These are phyloP conservation scores for Penicillium hesseltinei DNA, from an alignment of 2,329 filamentous ascomycete species.

Conservation along the genomic window DNA sequence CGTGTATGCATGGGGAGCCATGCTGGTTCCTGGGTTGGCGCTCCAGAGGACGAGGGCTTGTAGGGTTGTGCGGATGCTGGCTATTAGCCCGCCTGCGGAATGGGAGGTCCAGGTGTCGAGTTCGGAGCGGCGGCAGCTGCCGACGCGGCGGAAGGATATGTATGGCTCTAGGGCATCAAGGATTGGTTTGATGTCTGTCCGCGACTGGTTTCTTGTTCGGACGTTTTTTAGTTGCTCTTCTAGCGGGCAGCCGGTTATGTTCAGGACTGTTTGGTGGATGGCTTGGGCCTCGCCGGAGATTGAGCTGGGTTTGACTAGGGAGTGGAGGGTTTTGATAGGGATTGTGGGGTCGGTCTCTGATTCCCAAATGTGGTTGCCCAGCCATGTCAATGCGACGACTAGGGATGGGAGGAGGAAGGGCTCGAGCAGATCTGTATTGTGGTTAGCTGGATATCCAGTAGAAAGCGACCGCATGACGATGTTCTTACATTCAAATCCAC, in stretches of 20 bases:
- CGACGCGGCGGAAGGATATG: slow-evolving; percentile 51
- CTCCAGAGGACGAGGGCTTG: slow-evolving; percentile 56
- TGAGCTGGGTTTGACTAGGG: slow-evolving; percentile 56
- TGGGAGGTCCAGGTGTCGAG: slow-evolving; percentile 53
- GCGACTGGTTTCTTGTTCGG: slow-evolving; percentile 48
- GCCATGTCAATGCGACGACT: slow-evolving; percentile 59
- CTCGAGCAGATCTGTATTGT: slow-evolving; percentile 55
- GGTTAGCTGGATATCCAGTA: slow-evolving; percentile 1
- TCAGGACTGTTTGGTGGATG: slow-evolving; percentile 60
- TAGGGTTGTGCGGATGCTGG: slow-evolving; percentile 50
- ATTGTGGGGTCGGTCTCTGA: slow-evolving; percentile 50
- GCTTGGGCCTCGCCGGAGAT: slow-evolving; percentile 59
- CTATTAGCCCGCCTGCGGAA: slow-evolving; percentile 47
- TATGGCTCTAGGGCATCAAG: slow-evolving; percentile 53
- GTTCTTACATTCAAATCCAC: slow-evolving; percentile 59
- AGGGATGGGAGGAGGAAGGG: slow-evolving; percentile 63
- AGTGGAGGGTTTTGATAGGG: slow-evolving; percentile 55
- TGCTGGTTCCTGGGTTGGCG: slow-evolving; percentile 49
- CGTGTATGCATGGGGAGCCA: slow-evolving; percentile 55
- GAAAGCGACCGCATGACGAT: background rate
- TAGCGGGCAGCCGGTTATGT: slow-evolving; percentile 53
- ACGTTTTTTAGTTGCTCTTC: slow-evolving; percentile 54
- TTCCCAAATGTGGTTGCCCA: slow-evolving; percentile 56
- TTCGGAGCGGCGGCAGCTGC: slow-evolving; percentile 48
- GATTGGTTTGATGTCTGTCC: slow-evolving; percentile 54